A percentile compares a stretch with the other conserved stretches of the same genome.
phyloP scores from a whole-genome alignment of 495 filamentous ascomycete species.

The Astrocystis sublimbata region DNA sequence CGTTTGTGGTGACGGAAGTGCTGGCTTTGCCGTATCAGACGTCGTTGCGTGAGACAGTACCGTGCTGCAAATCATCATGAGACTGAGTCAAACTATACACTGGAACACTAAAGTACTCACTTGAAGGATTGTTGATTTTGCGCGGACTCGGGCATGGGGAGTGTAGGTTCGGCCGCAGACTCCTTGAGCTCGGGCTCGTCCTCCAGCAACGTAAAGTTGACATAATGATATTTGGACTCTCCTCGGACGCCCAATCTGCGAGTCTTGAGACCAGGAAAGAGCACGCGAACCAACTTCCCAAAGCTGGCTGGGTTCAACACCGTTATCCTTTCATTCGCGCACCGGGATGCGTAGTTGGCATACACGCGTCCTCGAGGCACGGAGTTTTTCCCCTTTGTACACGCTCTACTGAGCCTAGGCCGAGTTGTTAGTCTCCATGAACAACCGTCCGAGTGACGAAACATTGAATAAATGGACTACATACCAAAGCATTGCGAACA shows the following conservation, averaged over 20 bases:
- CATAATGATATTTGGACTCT: constrained; percentile 98
- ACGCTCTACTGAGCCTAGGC: constrained; percentile 77
- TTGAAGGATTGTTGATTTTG: constrained; percentile 44
- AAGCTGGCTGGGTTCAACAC: constrained; percentile 95
- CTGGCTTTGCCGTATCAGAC: constrained; percentile 56
- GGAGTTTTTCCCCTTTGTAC: constrained; percentile 75
- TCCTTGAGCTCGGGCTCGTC: constrained; percentile 56
- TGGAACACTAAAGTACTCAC: constrained; percentile 30
- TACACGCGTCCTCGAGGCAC: constrained; percentile 93
- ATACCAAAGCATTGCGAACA: constrained; percentile 98
- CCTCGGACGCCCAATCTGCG: constrained; percentile 88
- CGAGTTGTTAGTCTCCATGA: constrained; percentile 14
- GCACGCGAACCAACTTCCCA: constrained; percentile 92
- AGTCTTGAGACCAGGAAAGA: constrained; percentile 93
- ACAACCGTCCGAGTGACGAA: background rate
- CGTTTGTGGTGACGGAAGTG: constrained; percentile 65
- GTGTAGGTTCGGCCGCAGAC: constrained; percentile 32
- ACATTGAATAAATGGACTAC: constrained; percentile 25
- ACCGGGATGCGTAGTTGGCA: constrained; percentile 85
- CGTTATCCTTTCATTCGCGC: constrained; percentile 87
- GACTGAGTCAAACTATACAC: constrained; percentile 12
- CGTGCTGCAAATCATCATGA: constrained; percentile 31
- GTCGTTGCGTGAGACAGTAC: constrained; percentile 25
- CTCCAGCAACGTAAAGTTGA: constrained; percentile 74
- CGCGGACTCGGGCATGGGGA: constrained; percentile 40